Percentiles rank a stretch among this genome's conserved stretches.
These are phyloP conservation scores for Fusarium pseudoanthophilum DNA, from an alignment of 2,329 filamentous ascomycete species.

Conservation along the genomic window DNA sequence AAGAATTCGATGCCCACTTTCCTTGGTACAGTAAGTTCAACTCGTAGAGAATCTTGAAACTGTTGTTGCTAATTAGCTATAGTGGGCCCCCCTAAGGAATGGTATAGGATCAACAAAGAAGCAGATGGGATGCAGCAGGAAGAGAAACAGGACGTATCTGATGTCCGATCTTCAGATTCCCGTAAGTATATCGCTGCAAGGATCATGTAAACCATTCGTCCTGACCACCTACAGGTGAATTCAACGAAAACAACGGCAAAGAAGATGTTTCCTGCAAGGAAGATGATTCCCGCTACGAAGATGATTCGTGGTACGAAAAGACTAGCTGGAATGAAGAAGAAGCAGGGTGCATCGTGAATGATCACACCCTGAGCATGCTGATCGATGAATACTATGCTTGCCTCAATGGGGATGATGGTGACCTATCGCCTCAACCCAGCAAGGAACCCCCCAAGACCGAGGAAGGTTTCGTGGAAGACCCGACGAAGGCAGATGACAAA, in stretches of 20 bases:
- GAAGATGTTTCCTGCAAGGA: no score
- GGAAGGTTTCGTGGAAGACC: no score
- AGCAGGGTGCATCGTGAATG: background rate
- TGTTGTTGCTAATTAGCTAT: background rate
- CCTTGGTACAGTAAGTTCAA: background rate
- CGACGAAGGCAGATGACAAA: background rate
- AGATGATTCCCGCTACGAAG: no score
- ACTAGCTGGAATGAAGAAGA: background rate
- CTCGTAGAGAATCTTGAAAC: accelerated
- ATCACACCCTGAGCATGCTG: background rate
- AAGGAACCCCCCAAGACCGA: background rate
- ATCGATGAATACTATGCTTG: background rate
- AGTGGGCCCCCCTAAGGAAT: background rate
- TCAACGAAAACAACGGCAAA: no score
- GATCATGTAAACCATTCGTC: background rate
- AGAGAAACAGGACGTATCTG: background rate
- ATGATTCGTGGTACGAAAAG: no score
- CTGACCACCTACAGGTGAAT: background rate
- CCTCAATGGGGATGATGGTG: accelerated
- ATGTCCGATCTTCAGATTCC: background rate
- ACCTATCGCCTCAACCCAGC: background rate
- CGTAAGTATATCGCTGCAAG: background rate
- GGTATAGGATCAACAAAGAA: background rate
- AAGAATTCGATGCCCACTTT: background rate
- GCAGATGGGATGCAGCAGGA: background rate